Conservation (phyloP, 2,329 filamentous ascomycete species). For the Microdochium nivale region DNA sequence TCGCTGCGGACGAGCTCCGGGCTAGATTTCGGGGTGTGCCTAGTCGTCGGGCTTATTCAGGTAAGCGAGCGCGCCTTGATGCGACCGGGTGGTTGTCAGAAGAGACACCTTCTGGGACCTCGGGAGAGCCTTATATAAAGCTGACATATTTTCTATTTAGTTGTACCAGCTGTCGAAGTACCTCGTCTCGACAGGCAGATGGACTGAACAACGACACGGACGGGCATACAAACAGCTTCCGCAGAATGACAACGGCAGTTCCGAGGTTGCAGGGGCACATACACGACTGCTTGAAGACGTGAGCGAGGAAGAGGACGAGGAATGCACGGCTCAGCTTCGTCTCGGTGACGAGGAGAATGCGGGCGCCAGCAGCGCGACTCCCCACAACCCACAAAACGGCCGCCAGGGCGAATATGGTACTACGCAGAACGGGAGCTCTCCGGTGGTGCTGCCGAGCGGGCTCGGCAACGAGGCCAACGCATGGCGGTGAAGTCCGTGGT, state of each 20-base stretch:
- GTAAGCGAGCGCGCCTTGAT: background rate
- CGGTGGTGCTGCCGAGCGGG: background rate
- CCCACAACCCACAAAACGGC: background rate
- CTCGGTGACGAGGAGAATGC: background rate
- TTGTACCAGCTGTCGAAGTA: background rate
- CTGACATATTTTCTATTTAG: background rate
- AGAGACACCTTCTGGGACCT: no score
- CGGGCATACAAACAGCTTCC: background rate
- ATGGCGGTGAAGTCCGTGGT: background rate
- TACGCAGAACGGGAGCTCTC: background rate
- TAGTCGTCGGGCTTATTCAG: background rate
- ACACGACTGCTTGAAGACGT: background rate
- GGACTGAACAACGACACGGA: background rate
- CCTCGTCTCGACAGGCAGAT: background rate
- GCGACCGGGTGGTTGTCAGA: background rate
- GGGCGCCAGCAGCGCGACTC: background rate
- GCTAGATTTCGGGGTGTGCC: background rate
- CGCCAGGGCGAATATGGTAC: background rate
- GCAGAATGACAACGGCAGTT: background rate
- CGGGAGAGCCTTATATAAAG: no score
- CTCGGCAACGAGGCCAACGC: background rate
- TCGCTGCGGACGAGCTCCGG: background rate
- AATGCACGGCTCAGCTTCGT: background rate
- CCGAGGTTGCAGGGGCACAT: background rate
- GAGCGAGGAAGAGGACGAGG: slow-evolving; percentile 3